Evolutionary conservation across 768 basidiomycete genomes (phyloP), one percentile per base, ranked within the genome.

Genomic region (Cystofilobasidium capitatum): DNA sequence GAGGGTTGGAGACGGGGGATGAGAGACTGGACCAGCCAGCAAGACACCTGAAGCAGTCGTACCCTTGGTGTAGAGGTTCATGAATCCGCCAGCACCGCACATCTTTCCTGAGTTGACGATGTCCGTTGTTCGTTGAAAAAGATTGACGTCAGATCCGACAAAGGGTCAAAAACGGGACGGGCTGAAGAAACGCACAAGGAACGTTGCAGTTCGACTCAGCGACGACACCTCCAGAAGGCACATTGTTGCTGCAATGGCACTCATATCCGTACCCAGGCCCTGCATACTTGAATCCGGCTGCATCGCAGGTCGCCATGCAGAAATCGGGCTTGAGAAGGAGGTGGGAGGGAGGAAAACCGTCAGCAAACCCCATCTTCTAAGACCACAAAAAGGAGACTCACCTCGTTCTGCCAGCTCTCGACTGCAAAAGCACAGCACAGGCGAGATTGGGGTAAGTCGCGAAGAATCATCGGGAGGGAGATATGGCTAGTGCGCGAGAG

Each of bases 391-490:
- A n/a, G n/a, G n/a, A n/a, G n/a, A n/a, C n/a, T n/a, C n/a, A n/a
- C n/a, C n/a, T 51, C 49, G 49, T 51, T 51, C 49, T 51, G 49
- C 49, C 49, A 51, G 49, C 49, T 51, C 24, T 51, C 13, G 26
- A 26, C 45, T 47, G 22, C 45, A 17, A n/a, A 47, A 7, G 45
- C n/a, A n/a, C n/a, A n/a, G n/a, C n/a, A n/a, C n/a, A n/a, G n/a
- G n/a, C n/a, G n/a, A n/a, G n/a, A n/a, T n/a, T n/a, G n/a, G n/a
- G n/a, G n/a, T n/a, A n/a, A n/a, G n/a, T n/a, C n/a, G n/a, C n/a
- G n/a, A n/a, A n/a, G n/a, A n/a, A n/a, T n/a, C n/a, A n/a, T n/a
- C n/a, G n/a, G n/a, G n/a, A n/a, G n/a, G n/a, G n/a, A n/a, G n/a
- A n/a, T n/a, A n/a, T n/a, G n/a, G n/a, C n/a, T n/a, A n/a, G n/a